A percentile compares a stretch with the other conserved stretches of the same genome.
These are phyloP conservation scores for Mytilinidion resinicola DNA, from an alignment of 495 filamentous ascomycete genomes.

Conservation along the genomic window DNA sequence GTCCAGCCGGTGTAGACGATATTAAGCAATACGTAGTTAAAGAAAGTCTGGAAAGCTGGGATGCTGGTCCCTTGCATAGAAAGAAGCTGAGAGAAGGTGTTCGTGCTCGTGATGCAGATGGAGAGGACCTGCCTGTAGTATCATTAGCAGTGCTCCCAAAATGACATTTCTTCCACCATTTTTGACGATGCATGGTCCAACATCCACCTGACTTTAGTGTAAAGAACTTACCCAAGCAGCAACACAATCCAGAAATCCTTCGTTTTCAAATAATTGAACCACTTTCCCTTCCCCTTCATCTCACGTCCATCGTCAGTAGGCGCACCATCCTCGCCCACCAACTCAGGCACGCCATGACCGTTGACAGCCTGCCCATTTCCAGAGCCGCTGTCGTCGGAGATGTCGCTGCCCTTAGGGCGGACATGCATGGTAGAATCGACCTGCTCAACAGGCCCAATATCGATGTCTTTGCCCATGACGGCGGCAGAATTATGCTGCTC, in stretches of 20 bases:
- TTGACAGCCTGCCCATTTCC: conserved; percentile 15
- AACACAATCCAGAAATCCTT: conserved; percentile 82
- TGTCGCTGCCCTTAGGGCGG: conserved; percentile 25
- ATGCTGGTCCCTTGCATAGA: conserved; percentile 64
- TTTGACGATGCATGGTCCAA: background rate
- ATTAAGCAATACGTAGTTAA: conserved; percentile 85
- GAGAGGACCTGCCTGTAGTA: conserved; percentile 67
- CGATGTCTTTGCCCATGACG: conserved; percentile 21
- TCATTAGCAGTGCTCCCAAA: conserved; percentile 3
- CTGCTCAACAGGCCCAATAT: conserved; percentile 11
- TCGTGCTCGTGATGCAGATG: conserved; percentile 81
- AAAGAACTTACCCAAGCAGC: conserved; percentile 56
- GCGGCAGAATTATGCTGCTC: conserved; percentile 4
- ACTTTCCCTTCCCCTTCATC: conserved; percentile 43
- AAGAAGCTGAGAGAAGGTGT: conserved; percentile 80
- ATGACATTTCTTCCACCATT: background rate
- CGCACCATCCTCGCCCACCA: conserved; percentile 6
- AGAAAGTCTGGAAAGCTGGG: conserved; percentile 94
- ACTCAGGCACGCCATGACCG: conserved; percentile 28
- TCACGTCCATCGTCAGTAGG: conserved; percentile 33
- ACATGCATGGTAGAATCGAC: conserved; percentile 25
- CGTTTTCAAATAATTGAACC: conserved; percentile 76
- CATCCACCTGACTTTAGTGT: background rate
- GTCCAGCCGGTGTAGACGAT: conserved; percentile 77
- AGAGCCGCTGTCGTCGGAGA: conserved; percentile 17